These are phyloP conservation scores for Thelephora aurantiotincta DNA, from an alignment of 768 basidiomycete genomes.

Conservation along the genomic window DNA sequence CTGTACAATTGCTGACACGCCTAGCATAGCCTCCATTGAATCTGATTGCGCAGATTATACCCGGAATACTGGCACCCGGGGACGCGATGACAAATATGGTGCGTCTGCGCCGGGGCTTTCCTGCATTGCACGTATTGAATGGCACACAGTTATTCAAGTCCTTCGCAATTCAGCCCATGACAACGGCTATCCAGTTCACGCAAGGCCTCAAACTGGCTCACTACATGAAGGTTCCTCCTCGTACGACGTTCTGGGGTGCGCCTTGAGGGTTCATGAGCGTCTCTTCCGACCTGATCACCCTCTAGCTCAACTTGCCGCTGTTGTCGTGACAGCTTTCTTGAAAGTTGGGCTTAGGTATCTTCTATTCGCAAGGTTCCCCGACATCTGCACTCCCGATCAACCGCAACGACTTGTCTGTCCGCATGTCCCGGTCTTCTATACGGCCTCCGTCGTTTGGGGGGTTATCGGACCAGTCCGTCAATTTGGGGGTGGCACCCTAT, in stretches of 20 bases:
- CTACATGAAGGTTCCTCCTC: conserved; percentile 60
- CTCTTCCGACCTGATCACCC: too few species aligned
- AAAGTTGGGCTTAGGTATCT: conserved; percentile 68
- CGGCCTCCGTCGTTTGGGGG: conserved; percentile 61
- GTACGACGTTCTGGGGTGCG: conserved; percentile 69
- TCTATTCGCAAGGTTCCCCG: conserved; percentile 58
- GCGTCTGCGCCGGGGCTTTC: conserved; percentile 1
- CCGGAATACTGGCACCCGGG: conserved; percentile 70
- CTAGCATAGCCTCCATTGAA: too few species aligned
- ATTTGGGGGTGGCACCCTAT: conserved; percentile 53
- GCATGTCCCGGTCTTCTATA: conserved; percentile 57
- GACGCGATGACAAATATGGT: conserved; percentile 73
- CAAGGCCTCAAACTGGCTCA: conserved; percentile 69
- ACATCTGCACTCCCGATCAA: conserved; percentile 42
- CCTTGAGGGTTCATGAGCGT: too few species aligned
- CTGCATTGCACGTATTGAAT: background rate
- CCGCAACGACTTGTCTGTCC: conserved; percentile 60
- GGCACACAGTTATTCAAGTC: conserved; percentile 52
- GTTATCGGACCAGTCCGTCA: conserved; percentile 66
- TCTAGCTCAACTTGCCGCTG: conserved; percentile 50
- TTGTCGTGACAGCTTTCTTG: conserved; percentile 53
- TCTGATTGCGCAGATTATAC: conserved; percentile 71
- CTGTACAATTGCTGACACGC: too few species aligned
- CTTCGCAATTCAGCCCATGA: conserved; percentile 53
- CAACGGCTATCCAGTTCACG: conserved; percentile 55